A percentile compares a stretch with the other conserved stretches of the same genome.
Evolutionary conservation across 2,329 filamentous ascomycete genomes (phyloP).

Genomic region (Mariannaea sp.): DNA sequence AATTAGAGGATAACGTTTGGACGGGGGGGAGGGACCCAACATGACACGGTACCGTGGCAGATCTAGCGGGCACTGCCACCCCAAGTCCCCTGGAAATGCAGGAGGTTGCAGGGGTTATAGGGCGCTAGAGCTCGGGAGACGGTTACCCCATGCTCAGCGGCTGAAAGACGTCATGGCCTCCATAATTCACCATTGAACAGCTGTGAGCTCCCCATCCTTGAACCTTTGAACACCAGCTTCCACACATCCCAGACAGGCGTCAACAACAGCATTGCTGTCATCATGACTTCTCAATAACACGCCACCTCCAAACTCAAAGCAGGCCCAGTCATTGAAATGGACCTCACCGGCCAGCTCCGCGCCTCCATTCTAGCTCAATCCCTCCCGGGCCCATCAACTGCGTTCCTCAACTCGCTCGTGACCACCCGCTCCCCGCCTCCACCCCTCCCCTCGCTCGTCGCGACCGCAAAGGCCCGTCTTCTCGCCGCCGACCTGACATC

Average conservation of each 20-base stretch:
- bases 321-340: slow-evolving; percentile 34
- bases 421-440: slow-evolving; percentile 59
- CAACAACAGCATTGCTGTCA: no score
- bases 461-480: slow-evolving; percentile 80
- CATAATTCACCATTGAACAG: slow-evolving; percentile 22
- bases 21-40: background rate
- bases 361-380: slow-evolving; percentile 56
- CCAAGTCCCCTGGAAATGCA: slow-evolving; percentile 16
- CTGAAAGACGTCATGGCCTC: slow-evolving; percentile 31
- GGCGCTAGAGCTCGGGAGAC: slow-evolving; percentile 29
- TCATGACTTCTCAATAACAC: slow-evolving; percentile 10
- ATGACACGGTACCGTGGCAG: slow-evolving; percentile 30
- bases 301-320: background rate
- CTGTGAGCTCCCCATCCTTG: slow-evolving; percentile 17
- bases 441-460: slow-evolving; percentile 72
- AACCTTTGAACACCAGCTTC: no score
- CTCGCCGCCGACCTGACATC: slow-evolving; percentile 75
- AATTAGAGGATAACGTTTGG: no score
- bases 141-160: slow-evolving; percentile 28
- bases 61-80: no score
- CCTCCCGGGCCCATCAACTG: slow-evolving; percentile 55
- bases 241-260: no score
- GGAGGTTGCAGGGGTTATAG: slow-evolving; percentile 16
- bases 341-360: slow-evolving; percentile 54
- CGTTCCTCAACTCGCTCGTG: slow-evolving; percentile 70